Percentiles rank a stretch among this genome's conserved stretches.
These are phyloP conservation scores for Septoria linicola DNA, from an alignment of 2,329 filamentous ascomycete species.

Conservation along the genomic window DNA sequence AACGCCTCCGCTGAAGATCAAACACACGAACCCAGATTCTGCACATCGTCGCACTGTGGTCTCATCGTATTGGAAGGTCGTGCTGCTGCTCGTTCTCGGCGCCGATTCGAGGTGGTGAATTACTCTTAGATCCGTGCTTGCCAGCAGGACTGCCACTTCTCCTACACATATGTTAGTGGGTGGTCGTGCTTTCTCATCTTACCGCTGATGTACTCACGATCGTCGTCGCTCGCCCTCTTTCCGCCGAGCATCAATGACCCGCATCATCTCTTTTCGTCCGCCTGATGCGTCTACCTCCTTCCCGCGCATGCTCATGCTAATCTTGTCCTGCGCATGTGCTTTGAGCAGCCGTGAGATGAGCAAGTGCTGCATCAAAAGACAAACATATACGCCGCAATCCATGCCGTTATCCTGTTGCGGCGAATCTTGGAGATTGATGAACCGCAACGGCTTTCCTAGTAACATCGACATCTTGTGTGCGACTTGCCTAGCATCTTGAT, in stretches of 20 bases:
- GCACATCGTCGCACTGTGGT: conserved; percentile 1
- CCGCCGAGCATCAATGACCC: conserved; percentile 80
- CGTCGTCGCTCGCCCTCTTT: conserved; percentile 82
- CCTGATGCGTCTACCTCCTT: conserved; percentile 77
- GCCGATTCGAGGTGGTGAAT: conserved; percentile 32
- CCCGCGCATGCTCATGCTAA: conserved; percentile 89
- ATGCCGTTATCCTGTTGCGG: conserved; percentile 90
- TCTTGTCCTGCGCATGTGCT: conserved; percentile 78
- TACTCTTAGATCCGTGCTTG: conserved; percentile 22
- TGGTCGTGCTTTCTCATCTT: background rate
- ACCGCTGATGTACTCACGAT: conserved; percentile 61
- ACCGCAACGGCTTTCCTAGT: conserved; percentile 66
- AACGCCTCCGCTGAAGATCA: conserved; percentile 17
- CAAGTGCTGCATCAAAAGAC: conserved; percentile 91
- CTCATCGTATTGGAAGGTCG: background rate
- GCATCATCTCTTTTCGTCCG: conserved; percentile 85
- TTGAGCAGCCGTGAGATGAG: conserved; percentile 77
- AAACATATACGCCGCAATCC: conserved; percentile 96
- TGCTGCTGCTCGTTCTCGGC: conserved; percentile 27
- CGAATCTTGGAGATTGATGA: conserved; percentile 78
- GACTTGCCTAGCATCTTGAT: conserved; percentile 67
- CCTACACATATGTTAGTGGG: conserved; percentile 15
- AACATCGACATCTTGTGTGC: conserved; percentile 68
- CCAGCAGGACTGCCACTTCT: conserved; percentile 27
- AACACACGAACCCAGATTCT: conserved; percentile 2